A percentile compares a stretch with the other conserved stretches of the same genome.
phyloP scores from a whole-genome alignment of 163 green algal genomes.

The Chlamydomonas reinhardtii region DNA sequence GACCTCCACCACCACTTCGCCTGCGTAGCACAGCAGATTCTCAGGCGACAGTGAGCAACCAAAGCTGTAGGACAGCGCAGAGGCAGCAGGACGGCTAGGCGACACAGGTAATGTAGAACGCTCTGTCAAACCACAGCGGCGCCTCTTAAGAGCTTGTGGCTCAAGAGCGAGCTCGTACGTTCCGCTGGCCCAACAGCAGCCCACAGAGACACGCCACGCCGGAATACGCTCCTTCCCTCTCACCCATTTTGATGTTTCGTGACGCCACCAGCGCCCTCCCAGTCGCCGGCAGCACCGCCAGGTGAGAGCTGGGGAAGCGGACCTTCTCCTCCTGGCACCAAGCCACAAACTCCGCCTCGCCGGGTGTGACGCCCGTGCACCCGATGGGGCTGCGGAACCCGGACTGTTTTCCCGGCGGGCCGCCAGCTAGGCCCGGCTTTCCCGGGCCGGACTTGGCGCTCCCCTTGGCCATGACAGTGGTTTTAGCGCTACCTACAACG shows the following conservation, averaged over 20 bases:
- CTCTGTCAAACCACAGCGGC: too few relatives aligned
- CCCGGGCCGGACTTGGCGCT: neutral
- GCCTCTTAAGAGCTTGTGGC: too few relatives aligned
- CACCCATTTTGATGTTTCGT: slow-evolving; percentile 23
- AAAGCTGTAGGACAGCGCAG: too few relatives aligned
- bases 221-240: neutral
- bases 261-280: slow-evolving; percentile 25
- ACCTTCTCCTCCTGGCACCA: slow-evolving; percentile 33
- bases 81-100: too few relatives aligned
- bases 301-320: slow-evolving; percentile 39
- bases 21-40: neutral
- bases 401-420: neutral
- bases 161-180: too few relatives aligned
- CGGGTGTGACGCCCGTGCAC: slow-evolving; percentile 8
- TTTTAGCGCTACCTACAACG: too few relatives aligned
- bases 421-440: neutral
- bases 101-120: too few relatives aligned
- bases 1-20: slow-evolving; percentile 65
- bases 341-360: slow-evolving; percentile 11
- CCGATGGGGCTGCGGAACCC: slow-evolving; percentile 33
- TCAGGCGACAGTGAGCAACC: too few relatives aligned
- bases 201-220: neutral
- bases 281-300: slow-evolving; percentile 2
- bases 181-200: too few relatives aligned
- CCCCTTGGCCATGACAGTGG: neutral